Evolutionary conservation across 2,329 filamentous ascomycete genomes (phyloP), one percentile per base, ranked within the genome.

Genomic region (Corynespora cassiicola): DNA sequence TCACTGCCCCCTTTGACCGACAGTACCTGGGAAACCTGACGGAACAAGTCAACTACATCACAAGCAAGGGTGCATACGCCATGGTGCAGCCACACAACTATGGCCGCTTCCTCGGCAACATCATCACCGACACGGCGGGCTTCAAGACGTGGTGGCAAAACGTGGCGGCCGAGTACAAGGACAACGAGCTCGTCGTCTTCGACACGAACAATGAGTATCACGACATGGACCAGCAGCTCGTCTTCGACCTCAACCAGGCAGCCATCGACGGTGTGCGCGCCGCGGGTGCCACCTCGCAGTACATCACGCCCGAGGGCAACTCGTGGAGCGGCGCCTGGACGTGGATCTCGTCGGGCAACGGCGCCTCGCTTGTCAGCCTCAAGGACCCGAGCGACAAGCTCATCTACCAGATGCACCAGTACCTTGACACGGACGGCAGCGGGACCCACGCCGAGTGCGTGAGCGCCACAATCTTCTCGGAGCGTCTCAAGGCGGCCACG

Each of bases 331-430:
- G 72, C 16, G 68, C 68, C 3, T 70, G 66, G 66, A 77, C 74
- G 7, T 81, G 79, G 79, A 66, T 74, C 10, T 72, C 60, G 3
- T 65, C 64, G 10, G 74, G 74, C 26, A 78, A 77, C 52, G 68
- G 41, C 22, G 68, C 70, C 4, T 65, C 68, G 28, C 69, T 78
- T 41, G 69, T 73, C 38, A 63, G 49, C 14, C 69, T 82, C 26
- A 77, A 73, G 7, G 79, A 83, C 45, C 70, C 78, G 0, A 42
- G 68, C 29, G 65, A 80, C 63, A 79, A 78, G 54, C 71, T 82
- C 39, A 63, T 82, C 56, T 82, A 79, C 63, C 77, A 82, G 54
- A 82, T 82, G 79, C 79, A 83, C 58, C 79, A 82, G 65, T 83
- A 82, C 53, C 78, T 82, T 23, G 79, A 83, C 63, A 67, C 63